Evolutionary conservation across 2,329 filamentous ascomycete genomes (phyloP), one percentile per base, ranked within the genome.

Genomic region (Fusarium nodosum): DNA sequence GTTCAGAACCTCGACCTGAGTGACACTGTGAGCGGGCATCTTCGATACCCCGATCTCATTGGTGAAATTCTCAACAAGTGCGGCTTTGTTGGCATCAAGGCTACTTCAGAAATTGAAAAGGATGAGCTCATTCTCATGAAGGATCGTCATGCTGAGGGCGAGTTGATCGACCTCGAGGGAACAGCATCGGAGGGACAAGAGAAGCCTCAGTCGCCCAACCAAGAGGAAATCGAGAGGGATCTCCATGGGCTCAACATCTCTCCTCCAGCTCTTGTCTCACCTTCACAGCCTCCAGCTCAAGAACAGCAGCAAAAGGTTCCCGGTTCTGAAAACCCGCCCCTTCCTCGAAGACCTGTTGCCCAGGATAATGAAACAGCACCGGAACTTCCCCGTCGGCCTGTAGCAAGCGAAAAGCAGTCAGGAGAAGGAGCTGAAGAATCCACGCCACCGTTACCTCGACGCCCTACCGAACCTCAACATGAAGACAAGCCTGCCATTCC

Each of bases 1-100:
- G 85, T 96, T 75, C 78, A 84, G 64, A 88, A 88, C 64, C 72
- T 88, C 18, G 78, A 88, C 59, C 77, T 88, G 26, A 87, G 83
- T 65, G 81, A 82, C 7, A 80, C 83, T n/a, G 85, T 88, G 51
- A 82, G 79, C 69, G 84, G 85, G 7, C 86, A 88, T 68, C 75
- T 87, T 46, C 82, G 86, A 28, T 88, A 85, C 67, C 84, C 86
- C 0, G 77, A 77, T 2, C 76, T 88, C 16, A 83, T 84, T 10
- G 82, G 82, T 31, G 81, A 85, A 77, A 87, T 88, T 26, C 77
- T 88, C 36, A 78, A 79, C 20, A 80, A 81, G 41, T 88, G 86
- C 72, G 85, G 84, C 20, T 87, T 88, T 60, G 76, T 82, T 4
- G 78, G 82, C 39, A 77, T 86, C 30, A 78, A 78, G 42, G 84